phyloP scores from a whole-genome alignment of 257 asterid species.

The Nicotiana benthamiana region DNA sequence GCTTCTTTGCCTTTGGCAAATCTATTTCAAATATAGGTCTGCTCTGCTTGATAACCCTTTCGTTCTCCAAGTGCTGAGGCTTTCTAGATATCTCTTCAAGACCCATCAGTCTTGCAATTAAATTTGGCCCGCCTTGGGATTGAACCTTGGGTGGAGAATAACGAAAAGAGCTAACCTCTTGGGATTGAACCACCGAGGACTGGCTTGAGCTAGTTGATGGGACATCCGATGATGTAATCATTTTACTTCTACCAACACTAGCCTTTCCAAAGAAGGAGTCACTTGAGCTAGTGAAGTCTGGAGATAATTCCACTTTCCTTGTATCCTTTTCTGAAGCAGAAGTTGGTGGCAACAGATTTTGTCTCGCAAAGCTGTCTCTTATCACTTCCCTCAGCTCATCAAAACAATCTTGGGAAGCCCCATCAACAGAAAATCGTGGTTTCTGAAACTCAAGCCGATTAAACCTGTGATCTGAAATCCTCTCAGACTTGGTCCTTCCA shows the following conservation, averaged over 20 bases:
- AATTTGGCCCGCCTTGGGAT: slow-evolving; percentile 34
- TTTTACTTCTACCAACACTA: slow-evolving; percentile 13
- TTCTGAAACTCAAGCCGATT: slow-evolving; percentile 22
- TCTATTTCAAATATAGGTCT: slow-evolving; percentile 38
- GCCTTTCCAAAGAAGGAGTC: slow-evolving; percentile 11
- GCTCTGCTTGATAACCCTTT: slow-evolving; percentile 15
- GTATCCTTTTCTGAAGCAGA: slow-evolving; percentile 13
- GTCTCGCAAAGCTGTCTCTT: slow-evolving; percentile 51
- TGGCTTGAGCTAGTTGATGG: slow-evolving; percentile 52
- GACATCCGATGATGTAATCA: slow-evolving; percentile 26
- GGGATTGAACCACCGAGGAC: slow-evolving; percentile 34
- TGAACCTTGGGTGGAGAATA: slow-evolving; percentile 23
- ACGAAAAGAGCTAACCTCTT: slow-evolving; percentile 28
- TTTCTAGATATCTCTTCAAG: slow-evolving; percentile 37
- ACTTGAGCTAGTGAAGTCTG: slow-evolving; percentile 1
- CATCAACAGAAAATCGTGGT: slow-evolving; percentile 36
- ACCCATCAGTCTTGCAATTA: slow-evolving; percentile 83
- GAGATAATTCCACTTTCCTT: background rate
- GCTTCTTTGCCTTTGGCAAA: slow-evolving; percentile 48
- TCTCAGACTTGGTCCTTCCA: slow-evolving; percentile 27
- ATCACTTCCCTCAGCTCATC: slow-evolving; percentile 71
- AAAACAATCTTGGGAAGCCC: slow-evolving; percentile 45
- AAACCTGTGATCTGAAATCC: slow-evolving; percentile 18
- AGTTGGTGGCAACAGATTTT: slow-evolving; percentile 36
- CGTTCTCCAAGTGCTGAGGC: slow-evolving; percentile 14